Evolutionary conservation across 2,329 filamentous ascomycete species (phyloP).

Genomic region (Alternaria infectoria): DNA sequence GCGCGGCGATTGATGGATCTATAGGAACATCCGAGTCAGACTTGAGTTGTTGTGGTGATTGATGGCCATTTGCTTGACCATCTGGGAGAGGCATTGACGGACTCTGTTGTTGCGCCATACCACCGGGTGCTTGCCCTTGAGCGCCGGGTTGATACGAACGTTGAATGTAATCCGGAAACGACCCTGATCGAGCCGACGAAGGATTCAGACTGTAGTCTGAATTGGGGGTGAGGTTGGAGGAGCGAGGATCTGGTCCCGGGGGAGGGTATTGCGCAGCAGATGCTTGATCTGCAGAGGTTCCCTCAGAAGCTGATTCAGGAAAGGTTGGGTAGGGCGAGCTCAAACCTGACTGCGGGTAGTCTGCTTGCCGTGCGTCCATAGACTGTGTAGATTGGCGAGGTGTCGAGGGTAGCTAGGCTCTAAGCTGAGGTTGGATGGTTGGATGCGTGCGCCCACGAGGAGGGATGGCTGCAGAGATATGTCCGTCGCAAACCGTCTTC

Average conservation of each 20-base stretch:
- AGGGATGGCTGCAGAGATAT: conserved; percentile 57
- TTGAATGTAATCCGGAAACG: conserved; percentile 86
- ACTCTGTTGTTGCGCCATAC: conserved; percentile 99
- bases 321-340: conserved; percentile 61
- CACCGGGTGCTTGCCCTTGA: conserved; percentile 76
- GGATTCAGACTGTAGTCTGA: conserved; percentile 88
- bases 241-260: conserved; percentile 80
- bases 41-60: conserved; percentile 71
- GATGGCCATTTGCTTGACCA: conserved; percentile 74
- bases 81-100: conserved; percentile 89
- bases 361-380: conserved; percentile 62
- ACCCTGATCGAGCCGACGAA: conserved; percentile 76
- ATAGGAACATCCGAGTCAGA: conserved; percentile 98
- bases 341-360: conserved; percentile 63
- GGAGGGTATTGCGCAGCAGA: conserved; percentile 85
- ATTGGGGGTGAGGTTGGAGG: conserved; percentile 79
- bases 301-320: conserved; percentile 77
- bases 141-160: conserved; percentile 79
- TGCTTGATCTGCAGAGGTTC: conserved; percentile 83
- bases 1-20: conserved; percentile 97
- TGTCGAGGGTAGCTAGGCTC: conserved; percentile 40
- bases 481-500: conserved; percentile 49
- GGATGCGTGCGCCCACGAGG: conserved; percentile 47
- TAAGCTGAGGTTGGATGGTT: conserved; percentile 46
- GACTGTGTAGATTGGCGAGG: conserved; percentile 50